Percentiles rank a stretch among this genome's conserved stretches.
Evolutionary conservation across 2,329 filamentous ascomycete species (phyloP).

Genomic region (Scytalidium sp.): DNA sequence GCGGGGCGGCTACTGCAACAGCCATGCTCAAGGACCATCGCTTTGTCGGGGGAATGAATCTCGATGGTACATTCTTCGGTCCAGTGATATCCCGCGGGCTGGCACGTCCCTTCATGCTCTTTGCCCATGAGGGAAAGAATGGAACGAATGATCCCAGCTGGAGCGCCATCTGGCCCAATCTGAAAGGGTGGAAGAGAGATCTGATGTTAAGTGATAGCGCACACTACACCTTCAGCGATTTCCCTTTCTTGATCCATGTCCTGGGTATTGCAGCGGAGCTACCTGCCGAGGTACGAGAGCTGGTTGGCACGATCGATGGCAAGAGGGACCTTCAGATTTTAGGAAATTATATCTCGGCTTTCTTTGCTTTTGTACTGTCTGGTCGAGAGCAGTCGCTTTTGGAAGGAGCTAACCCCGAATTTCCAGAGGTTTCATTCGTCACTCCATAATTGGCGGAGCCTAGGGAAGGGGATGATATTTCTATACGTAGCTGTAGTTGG

Average conservation of each 20-base stretch:
- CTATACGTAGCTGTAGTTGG: no score
- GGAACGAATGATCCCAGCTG: slow-evolving; percentile 17
- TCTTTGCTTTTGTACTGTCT: slow-evolving; percentile 26
- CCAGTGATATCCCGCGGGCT: slow-evolving; percentile 21
- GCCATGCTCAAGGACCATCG: slow-evolving; percentile 25
- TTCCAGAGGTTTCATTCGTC: slow-evolving; percentile 16
- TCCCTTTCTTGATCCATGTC: slow-evolving; percentile 22
- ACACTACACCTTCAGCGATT: slow-evolving; percentile 31
- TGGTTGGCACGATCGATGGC: slow-evolving; percentile 27
- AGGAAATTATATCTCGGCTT: slow-evolving; percentile 25
- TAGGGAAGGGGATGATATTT: no score
- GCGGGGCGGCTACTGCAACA: slow-evolving; percentile 29
- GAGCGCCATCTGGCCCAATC: slow-evolving; percentile 21
- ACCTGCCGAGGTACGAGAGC: slow-evolving; percentile 13
- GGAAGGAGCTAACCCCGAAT: slow-evolving; percentile 8
- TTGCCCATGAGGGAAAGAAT: slow-evolving; percentile 28
- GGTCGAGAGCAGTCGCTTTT: slow-evolving; percentile 9
- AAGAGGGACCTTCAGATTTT: slow-evolving; percentile 24
- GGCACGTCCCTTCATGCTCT: slow-evolving; percentile 26
- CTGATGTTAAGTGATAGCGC: slow-evolving; percentile 23
- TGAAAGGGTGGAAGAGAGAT: slow-evolving; percentile 27
- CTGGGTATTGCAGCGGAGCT: slow-evolving; percentile 14
- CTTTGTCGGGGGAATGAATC: slow-evolving; percentile 30
- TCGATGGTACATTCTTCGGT: slow-evolving; percentile 32
- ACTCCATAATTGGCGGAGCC: background rate